A percentile compares a stretch with the other conserved stretches of the same genome.
phyloP scores from a whole-genome alignment of 495 filamentous ascomycete species.

The Penicillium riverlandense region DNA sequence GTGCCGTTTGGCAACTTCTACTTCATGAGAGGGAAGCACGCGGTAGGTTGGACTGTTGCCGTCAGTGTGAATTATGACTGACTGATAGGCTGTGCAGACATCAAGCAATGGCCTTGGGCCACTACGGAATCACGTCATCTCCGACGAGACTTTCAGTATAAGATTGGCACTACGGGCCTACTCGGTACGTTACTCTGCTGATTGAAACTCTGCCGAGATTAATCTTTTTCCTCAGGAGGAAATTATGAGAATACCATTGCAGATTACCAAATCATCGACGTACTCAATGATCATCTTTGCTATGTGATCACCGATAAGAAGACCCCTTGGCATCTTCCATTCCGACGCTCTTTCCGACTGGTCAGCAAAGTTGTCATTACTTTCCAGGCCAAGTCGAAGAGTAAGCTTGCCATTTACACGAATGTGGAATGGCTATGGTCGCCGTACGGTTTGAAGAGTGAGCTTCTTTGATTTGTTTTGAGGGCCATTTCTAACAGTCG shows the following conservation, averaged over 20 bases:
- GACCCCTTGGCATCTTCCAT: conserved; percentile 85
- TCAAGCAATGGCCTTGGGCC: conserved; percentile 82
- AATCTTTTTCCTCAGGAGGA: conserved; percentile 22
- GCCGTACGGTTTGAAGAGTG: conserved; percentile 55
- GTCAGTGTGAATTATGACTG: background rate
- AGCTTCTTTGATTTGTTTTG: conserved; percentile 6
- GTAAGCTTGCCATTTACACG: conserved; percentile 83
- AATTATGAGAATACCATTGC: conserved; percentile 51
- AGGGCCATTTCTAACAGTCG: conserved; percentile 2
- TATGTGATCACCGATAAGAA: conserved; percentile 88
- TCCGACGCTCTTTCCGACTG: conserved; percentile 69
- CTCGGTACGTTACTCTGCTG: conserved; percentile 41
- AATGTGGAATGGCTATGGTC: conserved; percentile 76
- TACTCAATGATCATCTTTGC: conserved; percentile 89
- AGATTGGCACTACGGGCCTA: conserved; percentile 59
- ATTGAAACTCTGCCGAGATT: background rate
- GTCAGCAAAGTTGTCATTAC: conserved; percentile 92
- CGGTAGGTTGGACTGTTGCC: conserved; percentile 26
- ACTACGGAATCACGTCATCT: conserved; percentile 59
- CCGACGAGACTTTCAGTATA: conserved; percentile 72
- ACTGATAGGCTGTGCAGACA: conserved; percentile 32
- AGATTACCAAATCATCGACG: conserved; percentile 85
- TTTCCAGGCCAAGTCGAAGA: conserved; percentile 82
- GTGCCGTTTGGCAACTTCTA: conserved; percentile 84
- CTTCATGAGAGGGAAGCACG: conserved; percentile 79